phyloP scores from a whole-genome alignment of 2,329 filamentous ascomycete genomes.

The Penicillium sp. region DNA sequence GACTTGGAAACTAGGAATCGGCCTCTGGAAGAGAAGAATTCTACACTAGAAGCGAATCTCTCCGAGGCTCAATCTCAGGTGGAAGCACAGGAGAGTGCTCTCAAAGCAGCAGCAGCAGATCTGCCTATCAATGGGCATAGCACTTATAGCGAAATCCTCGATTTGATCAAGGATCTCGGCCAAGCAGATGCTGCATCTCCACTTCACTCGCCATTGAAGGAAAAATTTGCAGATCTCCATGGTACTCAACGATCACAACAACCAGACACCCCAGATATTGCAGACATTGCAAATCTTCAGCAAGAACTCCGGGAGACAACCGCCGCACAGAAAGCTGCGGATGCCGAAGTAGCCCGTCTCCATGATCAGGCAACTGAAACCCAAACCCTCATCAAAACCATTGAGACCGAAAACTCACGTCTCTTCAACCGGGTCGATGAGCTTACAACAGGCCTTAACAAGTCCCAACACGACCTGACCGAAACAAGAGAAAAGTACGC shows the following conservation, averaged over 20 bases:
- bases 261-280: constrained; percentile 3
- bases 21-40: constrained; percentile 41
- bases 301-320: constrained; percentile 32
- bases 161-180: constrained; percentile 37
- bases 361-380: constrained; percentile 40
- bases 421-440: constrained; percentile 37
- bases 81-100: constrained; percentile 37
- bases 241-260: constrained; percentile 27
- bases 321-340: constrained; percentile 31
- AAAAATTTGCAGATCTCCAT: constrained; percentile 18
- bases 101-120: constrained; percentile 40
- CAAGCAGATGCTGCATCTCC: constrained; percentile 20
- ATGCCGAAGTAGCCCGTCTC: constrained; percentile 37
- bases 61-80: constrained; percentile 37
- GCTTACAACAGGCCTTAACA: constrained; percentile 33
- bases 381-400: constrained; percentile 37
- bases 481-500: constrained; percentile 34
- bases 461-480: constrained; percentile 32
- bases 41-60: constrained; percentile 37
- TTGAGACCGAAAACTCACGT: constrained; percentile 42
- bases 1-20: constrained; percentile 36
- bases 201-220: constrained; percentile 14
- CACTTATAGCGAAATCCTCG: constrained; percentile 42
- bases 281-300: constrained; percentile 26
- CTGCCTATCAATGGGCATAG: constrained; percentile 35